These are phyloP conservation scores for Naganishia friedmannii DNA, from an alignment of 768 basidiomycete species.

Conservation along the genomic window DNA sequence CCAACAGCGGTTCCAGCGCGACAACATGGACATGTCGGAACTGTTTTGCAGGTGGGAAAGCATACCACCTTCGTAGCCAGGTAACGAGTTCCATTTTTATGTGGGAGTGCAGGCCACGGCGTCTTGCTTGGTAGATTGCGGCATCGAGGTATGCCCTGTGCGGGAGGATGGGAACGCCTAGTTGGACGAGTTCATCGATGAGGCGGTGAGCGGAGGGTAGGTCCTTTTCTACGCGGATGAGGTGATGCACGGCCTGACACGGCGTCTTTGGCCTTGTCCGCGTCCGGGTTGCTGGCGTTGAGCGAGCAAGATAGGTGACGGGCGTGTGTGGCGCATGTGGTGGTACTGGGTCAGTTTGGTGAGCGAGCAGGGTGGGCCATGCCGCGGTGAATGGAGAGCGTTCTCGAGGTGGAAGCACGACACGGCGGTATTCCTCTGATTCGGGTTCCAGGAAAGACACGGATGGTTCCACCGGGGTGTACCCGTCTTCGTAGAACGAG, in stretches of 20 bases:
- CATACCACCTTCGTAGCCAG: neutral
- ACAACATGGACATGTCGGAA: neutral
- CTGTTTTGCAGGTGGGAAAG: constrained; percentile 2
- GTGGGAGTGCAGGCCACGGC: neutral
- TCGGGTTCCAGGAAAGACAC: constrained; percentile 25
- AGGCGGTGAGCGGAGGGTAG: neutral
- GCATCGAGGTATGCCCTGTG: constrained; percentile 15
- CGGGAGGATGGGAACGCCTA: constrained; percentile 19
- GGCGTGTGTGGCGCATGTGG: constrained; percentile 4
- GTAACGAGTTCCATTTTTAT: neutral
- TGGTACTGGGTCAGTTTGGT: neutral
- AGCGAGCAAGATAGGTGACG: constrained; percentile 16
- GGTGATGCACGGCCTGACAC: constrained; percentile 4
- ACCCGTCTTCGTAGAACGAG: constrained; percentile 12
- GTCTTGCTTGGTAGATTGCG: constrained; percentile 9
- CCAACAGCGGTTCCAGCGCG: constrained; percentile 6
- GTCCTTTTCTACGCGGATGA: constrained; percentile 17
- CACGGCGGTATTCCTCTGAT: constrained; percentile 26
- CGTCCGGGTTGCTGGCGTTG: neutral
- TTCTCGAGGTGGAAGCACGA: constrained; percentile 19
- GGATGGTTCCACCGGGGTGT: neutral
- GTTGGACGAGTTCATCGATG: constrained; percentile 2
- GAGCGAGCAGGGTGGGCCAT: constrained; percentile 26
- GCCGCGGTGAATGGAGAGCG: neutral
- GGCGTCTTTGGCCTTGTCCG: constrained; percentile 4